phyloP scores from a whole-genome alignment of 2,329 filamentous ascomycete genomes.

The Aspergillus ustus region DNA sequence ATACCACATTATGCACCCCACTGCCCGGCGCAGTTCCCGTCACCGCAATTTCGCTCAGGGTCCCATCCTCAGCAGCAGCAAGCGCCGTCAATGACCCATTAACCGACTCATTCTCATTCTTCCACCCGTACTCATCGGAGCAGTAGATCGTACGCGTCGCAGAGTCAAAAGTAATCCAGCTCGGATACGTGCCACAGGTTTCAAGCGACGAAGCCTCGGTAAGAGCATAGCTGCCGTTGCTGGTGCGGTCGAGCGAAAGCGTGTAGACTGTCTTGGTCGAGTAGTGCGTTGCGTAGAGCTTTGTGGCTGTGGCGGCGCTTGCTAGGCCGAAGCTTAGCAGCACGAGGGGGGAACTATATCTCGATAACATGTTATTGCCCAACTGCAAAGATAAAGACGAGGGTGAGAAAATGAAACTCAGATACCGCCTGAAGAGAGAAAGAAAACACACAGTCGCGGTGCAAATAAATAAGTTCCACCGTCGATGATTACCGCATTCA shows the following conservation, averaged over 20 bases:
- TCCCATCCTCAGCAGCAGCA: constrained; percentile 23
- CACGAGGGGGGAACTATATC: not conserved
- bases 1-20: constrained; percentile 42
- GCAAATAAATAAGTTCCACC: not conserved
- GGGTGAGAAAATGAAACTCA: not conserved
- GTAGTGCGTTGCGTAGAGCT: constrained; percentile 47
- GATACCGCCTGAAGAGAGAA: not conserved
- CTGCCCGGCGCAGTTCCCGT: constrained; percentile 31
- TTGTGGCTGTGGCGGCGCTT: constrained; percentile 17
- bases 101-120: constrained; percentile 29
- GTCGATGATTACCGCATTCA: constrained; percentile 8
- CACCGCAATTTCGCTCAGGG: constrained; percentile 28
- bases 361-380: no score
- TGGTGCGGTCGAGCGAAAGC: constrained; percentile 31
- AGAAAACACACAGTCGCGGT: not conserved
- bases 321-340: constrained; percentile 1
- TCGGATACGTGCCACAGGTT: constrained; percentile 41
- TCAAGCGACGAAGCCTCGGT: constrained; percentile 29
- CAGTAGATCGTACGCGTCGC: constrained; percentile 37
- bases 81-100: constrained; percentile 38
- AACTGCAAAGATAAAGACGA: not conserved
- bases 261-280: constrained; percentile 38
- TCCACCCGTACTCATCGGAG: constrained; percentile 38
- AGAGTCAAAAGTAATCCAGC: constrained; percentile 42
- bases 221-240: constrained; percentile 30